Conservation (phyloP, 805 yeast species). For the Candida fluviatilis region DNA sequence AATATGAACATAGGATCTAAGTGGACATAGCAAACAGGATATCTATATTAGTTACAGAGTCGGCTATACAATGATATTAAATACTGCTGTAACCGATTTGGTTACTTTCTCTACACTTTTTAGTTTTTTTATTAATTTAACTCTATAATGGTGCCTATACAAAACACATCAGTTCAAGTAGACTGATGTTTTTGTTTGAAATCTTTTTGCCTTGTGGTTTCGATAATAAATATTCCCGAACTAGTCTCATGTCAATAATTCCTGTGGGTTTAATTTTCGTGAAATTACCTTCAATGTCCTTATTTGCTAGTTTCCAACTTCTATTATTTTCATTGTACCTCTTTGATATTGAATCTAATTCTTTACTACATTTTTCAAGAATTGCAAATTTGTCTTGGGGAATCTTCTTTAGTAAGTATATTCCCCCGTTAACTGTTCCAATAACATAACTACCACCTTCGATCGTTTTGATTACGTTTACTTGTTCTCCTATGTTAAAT, state of each 20-base stretch:
- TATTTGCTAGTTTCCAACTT: slow-evolving; percentile 10
- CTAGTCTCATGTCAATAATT: slow-evolving; percentile 12
- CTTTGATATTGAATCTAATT: slow-evolving; percentile 4
- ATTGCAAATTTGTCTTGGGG: not conserved
- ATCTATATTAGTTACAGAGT: too few species aligned
- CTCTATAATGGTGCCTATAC: not conserved
- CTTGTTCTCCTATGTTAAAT: slow-evolving; percentile 25
- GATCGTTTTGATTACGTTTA: slow-evolving; percentile 18
- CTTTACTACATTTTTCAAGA: slow-evolving; percentile 13
- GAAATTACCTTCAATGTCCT: slow-evolving; percentile 12
- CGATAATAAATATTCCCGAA: slow-evolving; percentile 13
- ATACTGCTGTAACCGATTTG: too few species aligned
- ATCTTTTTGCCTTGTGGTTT: slow-evolving; percentile 1
- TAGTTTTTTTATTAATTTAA: too few species aligned
- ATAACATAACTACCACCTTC: slow-evolving; percentile 10
- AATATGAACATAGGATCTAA: too few species aligned
- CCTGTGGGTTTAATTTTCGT: slow-evolving; percentile 10
- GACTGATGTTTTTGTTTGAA: not conserved
- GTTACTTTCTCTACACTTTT: not conserved
- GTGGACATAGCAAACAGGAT: too few species aligned
- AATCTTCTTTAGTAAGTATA: slow-evolving; percentile 12
- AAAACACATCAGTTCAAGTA: not conserved
- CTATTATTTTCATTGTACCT: slow-evolving; percentile 1
- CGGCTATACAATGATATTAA: too few species aligned
- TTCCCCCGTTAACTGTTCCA: slow-evolving; percentile 28